Evolutionary conservation across 441 rosid genomes (phyloP), one percentile per base, ranked within the genome.

Genomic region (Adansonia grandidieri): DNA sequence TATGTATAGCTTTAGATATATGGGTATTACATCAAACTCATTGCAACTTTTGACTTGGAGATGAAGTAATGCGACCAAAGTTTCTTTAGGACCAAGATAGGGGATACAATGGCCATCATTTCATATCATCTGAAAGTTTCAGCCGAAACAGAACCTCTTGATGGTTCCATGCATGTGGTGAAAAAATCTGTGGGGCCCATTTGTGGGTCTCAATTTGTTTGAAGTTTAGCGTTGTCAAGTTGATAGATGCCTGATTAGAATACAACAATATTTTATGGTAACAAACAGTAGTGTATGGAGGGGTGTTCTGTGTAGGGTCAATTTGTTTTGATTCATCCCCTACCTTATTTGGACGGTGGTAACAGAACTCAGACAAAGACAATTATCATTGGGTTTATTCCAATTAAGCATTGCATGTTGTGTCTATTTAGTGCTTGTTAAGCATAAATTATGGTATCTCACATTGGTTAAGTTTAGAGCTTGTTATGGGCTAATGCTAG

Each of bases 11-110:
- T 68, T 68, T 20, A 44, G 54, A 68, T 68, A 11, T 5, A 68
- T 10, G 10, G 17, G 51, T 11, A 54, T 47, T 45, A 22, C 73
- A 47, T 22, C 44, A 70, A 70, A 24, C 58, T 32, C 42, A 42
- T 66, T 66, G 17, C 7, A 66, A 17, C 71, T 66, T 19, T 66
- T 9, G 51, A 66, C 28, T 66, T 44, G 15, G 14, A 66, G 53
- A 66, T 76, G 32, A 65, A 44, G 71, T 44, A 66, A 42, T 44
- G 53, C 28, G 10, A 66, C 24, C 51, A 66, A 44, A 66, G 19
- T 44, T 66, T 44, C 24, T 65, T 65, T 28, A 9, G 53, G 71
- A 44, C 71, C 28, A 66, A 44, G 71, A 42, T 15, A 15, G 8
- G 51, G 15, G 71, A 66, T 66, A 17, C 44, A 51, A 44, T 66